Evolutionary conservation across 2,329 filamentous ascomycete species (phyloP).

Genomic region (Curvularia verruculosa): DNA sequence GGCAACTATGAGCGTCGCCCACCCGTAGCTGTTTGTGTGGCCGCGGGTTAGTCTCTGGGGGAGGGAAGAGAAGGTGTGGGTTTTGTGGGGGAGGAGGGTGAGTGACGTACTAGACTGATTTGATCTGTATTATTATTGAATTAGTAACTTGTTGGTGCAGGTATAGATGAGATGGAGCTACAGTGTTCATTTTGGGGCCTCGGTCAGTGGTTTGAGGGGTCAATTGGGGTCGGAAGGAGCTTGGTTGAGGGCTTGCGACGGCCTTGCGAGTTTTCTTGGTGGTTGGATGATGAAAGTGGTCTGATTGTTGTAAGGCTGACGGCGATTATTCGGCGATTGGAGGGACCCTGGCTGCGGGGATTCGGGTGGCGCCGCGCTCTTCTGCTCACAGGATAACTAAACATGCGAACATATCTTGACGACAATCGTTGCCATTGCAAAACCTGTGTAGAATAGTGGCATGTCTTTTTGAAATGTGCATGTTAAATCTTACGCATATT

Average conservation of each 20-base stretch:
- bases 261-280: slow-evolving; percentile 27
- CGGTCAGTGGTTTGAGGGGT: background rate
- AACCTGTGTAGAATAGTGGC: too few species aligned
- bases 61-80: background rate
- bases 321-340: slow-evolving; percentile 18
- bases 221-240: slow-evolving; percentile 2
- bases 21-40: slow-evolving; percentile 74
- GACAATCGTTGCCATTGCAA: background rate
- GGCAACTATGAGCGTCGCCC: slow-evolving; percentile 83
- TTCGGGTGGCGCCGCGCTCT: background rate
- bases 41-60: slow-evolving; percentile 17
- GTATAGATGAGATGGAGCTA: slow-evolving; percentile 36
- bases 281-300: slow-evolving; percentile 38
- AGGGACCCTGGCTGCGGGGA: background rate
- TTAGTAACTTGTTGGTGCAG: background rate
- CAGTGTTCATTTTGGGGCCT: slow-evolving; percentile 57
- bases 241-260: slow-evolving; percentile 7
- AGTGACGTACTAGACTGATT: slow-evolving; percentile 64
- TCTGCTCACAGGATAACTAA: background rate
- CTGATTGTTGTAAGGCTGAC: slow-evolving; percentile 28
- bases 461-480: background rate
- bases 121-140: slow-evolving; percentile 50
- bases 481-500: too few species aligned
- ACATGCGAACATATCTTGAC: background rate
- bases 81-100: background rate